Base-by-base conservation (phyloP, 2,329 filamentous ascomycete genomes). In the Ophiostoma sp. region DNA sequence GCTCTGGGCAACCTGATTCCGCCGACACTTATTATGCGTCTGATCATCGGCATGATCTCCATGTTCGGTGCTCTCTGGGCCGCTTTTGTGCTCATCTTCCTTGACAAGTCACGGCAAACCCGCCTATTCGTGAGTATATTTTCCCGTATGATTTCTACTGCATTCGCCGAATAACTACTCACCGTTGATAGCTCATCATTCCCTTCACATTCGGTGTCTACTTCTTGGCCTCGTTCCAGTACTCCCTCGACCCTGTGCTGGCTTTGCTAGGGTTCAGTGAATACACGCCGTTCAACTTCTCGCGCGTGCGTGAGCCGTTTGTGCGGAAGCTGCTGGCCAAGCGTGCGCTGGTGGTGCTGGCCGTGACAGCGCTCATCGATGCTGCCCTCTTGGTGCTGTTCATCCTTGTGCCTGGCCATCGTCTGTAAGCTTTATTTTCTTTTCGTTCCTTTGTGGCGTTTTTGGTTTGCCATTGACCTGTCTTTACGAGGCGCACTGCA, bases 61-160 rank as follows among this genome's bases (percentile, higher is more conserved):
- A 89, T 99, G 81, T 97, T 97, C 77, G 93, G 87, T 72, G 96
- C 87, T 38, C 95, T 98, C 79, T 99, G 96, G 96, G 87, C 92
- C 4, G 92, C 88, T 0, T 99, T 97, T 76, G 87, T 95, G 71
- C 88, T 98, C 70, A 96, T 99, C 73, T 95, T 99, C 78, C 86
- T 97, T 8, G 83, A 97, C 78, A 87, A 89, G 75, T 85, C 88
- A 62, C 86, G 92, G 71, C 77, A 81, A 65, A 93, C 87, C 58
- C 85, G 93, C 75, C 91, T 90, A 77, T 99, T 92, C 92, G 92
- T 96, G 87, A 74, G 89, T 82, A 27, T 2, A 27, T 27, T 2
- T 27, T 27, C 2, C 27, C 27, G 27, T 27, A 27, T 27, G 27
- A 27, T 27, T 27, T 27, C 27, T 60, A 7, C 42, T 2, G 42